Base-by-base conservation (phyloP, 257 asterid genomes). In the Gentiana straminea region DNA sequence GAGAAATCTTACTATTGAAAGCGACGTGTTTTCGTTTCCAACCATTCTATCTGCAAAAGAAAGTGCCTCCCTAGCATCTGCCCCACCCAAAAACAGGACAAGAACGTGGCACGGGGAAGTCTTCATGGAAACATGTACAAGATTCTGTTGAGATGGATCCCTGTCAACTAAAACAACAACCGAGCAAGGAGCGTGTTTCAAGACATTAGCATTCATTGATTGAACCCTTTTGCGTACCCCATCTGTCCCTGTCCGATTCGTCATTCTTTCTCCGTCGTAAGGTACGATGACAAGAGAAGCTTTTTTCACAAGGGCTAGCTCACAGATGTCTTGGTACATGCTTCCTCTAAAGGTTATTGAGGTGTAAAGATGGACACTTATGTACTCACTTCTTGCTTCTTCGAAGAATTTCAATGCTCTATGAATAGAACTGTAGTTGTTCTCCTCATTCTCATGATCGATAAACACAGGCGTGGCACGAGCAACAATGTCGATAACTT, bases 11-110 rank as follows among this genome's bases (percentile, higher is more conserved):
- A 81, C 49, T 2, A 79, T 85, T 3, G 86, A 83, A 37, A 89
- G 76, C 0, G 74, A 62, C 38, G 76, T 68, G 5, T 64, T 65
- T 1, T 70, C 72, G 63, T 74, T 66, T 7, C 70, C 65, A 43
- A 79, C 77, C 59, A 78, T 69, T 12, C 85, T 73, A 33, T 79
- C 90, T 8, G 89, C 95, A 68, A 68, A 83, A 38, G 73, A 63
- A 11, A 89, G 73, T 3, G 97, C 95, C 72, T 89, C 97, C 61
- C 97, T 66, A 4, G 91, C 75, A 67, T 89, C 95, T 1, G 89
- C 68, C 7, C 95, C 95, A 9, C 97, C 97, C 70, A 86, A 62
- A 76, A 81, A 89, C 33, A 85, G 81, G 52, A 87, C 76, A 5
- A 69, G 72, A 49, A 84, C 67, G 9, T 72, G 77, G 58, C 73